phyloP scores from a whole-genome alignment of 257 asterid species.

The Solanum habrochaites region DNA sequence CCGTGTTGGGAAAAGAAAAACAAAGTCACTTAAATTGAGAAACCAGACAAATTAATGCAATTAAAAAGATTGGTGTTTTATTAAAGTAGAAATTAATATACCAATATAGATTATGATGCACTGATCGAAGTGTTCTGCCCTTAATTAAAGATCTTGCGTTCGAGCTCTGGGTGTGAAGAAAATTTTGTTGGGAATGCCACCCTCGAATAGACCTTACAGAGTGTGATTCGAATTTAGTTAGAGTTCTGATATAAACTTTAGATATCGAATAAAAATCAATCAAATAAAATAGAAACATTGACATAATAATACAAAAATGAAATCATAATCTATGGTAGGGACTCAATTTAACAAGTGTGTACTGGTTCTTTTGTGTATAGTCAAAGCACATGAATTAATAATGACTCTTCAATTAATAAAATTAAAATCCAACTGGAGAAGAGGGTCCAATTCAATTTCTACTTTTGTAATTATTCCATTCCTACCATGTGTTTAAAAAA shows the following conservation, averaged over 20 bases:
- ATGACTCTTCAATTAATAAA: background rate
- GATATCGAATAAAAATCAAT: accelerated
- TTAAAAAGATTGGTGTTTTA: background rate
- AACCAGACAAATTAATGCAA: background rate
- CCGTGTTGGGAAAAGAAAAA: background rate
- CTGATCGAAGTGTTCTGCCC: too few species aligned
- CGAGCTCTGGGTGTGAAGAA: too few species aligned
- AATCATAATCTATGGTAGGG: background rate
- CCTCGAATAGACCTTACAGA: too few species aligned
- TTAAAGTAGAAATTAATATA: background rate
- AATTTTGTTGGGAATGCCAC: too few species aligned
- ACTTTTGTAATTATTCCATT: background rate
- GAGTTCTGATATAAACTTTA: too few species aligned
- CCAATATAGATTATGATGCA: too few species aligned
- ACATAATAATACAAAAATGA: background rate
- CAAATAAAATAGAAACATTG: too few species aligned
- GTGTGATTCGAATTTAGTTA: too few species aligned
- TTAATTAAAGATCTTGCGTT: too few species aligned
- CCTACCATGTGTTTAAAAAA: background rate
- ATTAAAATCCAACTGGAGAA: background rate
- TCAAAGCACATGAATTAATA: background rate
- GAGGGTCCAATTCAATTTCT: background rate
- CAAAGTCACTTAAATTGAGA: background rate
- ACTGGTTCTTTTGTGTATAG: background rate
- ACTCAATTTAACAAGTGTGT: background rate